phyloP scores from a whole-genome alignment of 1,284 basidiomycete species.

The Taiwanofungus camphoratus region DNA sequence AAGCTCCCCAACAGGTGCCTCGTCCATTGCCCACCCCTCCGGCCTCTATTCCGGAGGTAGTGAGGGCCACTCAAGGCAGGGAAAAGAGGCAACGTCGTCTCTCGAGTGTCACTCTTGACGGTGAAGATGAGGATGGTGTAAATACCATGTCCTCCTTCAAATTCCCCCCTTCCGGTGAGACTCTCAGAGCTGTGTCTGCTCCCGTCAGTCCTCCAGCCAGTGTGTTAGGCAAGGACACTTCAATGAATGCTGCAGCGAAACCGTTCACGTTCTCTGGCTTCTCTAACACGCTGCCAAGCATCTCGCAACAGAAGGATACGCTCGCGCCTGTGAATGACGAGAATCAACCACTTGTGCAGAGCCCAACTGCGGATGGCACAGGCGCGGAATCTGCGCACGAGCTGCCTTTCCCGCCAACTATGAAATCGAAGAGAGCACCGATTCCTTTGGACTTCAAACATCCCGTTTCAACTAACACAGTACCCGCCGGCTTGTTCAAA shows the following conservation, averaged over 20 bases:
- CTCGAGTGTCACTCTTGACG: conserved; percentile 36
- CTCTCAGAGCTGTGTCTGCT: conserved; percentile 42
- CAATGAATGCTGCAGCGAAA: conserved; percentile 40
- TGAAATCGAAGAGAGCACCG: conserved; percentile 61
- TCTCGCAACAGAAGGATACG: conserved; percentile 10
- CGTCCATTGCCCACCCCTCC: conserved; percentile 32
- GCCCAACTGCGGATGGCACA: conserved; percentile 4
- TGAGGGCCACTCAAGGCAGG: conserved; percentile 50
- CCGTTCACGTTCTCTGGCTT: conserved; percentile 64
- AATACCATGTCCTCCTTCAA: conserved; percentile 66
- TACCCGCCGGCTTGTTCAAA: conserved; percentile 80
- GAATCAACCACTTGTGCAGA: conserved; percentile 14
- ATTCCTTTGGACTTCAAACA: conserved; percentile 79
- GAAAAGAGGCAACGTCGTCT: conserved; percentile 68
- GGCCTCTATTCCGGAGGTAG: conserved; percentile 20
- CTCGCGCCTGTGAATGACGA: conserved; percentile 22
- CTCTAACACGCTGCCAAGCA: conserved; percentile 14
- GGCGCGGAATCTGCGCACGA: conserved; percentile 19
- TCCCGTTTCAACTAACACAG: conserved; percentile 63
- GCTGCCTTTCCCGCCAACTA: conserved; percentile 30
- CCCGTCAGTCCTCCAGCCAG: conserved; percentile 34
- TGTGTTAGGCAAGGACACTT: conserved; percentile 17
- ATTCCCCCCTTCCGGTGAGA: conserved; percentile 53
- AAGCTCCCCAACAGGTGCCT: conserved; percentile 25
- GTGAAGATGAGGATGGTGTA: conserved; percentile 39